A percentile compares a stretch with the other conserved stretches of the same genome.
Evolutionary conservation across 164 flowering plant species (phyloP).

Genomic region (Magnolia changhungtana): DNA sequence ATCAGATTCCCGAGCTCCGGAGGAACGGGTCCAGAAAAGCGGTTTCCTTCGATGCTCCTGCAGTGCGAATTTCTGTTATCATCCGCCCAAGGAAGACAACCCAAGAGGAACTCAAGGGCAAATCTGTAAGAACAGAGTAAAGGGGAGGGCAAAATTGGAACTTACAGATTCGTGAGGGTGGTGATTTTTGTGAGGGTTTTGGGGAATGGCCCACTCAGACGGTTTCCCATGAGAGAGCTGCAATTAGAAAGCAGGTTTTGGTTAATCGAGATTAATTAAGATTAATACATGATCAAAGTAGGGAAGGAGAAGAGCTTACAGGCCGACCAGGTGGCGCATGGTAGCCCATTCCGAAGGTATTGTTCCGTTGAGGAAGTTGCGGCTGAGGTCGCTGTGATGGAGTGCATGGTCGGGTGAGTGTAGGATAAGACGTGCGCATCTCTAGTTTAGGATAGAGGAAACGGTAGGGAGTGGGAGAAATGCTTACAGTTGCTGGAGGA

Average conservation of each 20-base stretch:
- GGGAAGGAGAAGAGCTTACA: conserved; percentile 34
- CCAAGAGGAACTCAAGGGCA: neutral
- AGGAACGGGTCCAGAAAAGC: conserved; percentile 53
- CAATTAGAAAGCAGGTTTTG: neutral
- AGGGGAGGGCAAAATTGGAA: conserved; percentile 1
- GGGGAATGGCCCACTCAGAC: conserved; percentile 74
- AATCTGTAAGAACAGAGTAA: neutral
- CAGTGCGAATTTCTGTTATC: conserved; percentile 1
- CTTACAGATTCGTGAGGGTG: conserved; percentile 66
- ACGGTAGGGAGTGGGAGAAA: no score
- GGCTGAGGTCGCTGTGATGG: conserved; percentile 60
- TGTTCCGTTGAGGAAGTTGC: conserved; percentile 55
- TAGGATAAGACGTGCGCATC: neutral
- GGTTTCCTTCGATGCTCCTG: conserved; percentile 61
- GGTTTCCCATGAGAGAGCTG: conserved; percentile 81
- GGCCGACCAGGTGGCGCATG: conserved; percentile 42
- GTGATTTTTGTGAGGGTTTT: conserved; percentile 50
- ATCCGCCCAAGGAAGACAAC: neutral
- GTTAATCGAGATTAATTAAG: neutral
- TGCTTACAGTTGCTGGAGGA: conserved; percentile 53
- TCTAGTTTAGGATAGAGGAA: neutral
- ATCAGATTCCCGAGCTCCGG: conserved; percentile 47
- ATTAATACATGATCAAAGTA: neutral
- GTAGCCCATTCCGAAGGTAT: conserved; percentile 66
- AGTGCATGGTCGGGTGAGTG: neutral